Base-by-base conservation (phyloP, 139 green algal genomes). In the Chlamydomonas schloesseri region DNA sequence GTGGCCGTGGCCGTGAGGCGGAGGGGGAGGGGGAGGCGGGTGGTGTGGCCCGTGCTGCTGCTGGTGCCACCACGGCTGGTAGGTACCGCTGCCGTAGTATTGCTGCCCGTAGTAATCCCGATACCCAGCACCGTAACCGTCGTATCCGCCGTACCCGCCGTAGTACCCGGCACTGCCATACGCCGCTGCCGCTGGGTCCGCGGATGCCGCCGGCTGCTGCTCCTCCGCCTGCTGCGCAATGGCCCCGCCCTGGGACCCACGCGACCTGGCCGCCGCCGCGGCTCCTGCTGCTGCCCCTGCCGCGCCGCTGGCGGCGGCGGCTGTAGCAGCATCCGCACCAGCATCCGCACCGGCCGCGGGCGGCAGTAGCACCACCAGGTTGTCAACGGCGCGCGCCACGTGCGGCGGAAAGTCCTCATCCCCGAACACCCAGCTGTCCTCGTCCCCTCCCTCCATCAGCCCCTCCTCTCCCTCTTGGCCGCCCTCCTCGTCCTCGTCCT, bases 371-470 rank as follows among this genome's bases (percentile, higher is more conserved):
- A 83, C 76, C 60, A 46, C 15, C 34, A 84, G 42, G 20, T 65
- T 65, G 47, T 84, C 67, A 0, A 90, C 28, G 34, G 82, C 65
- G n/a, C 68, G 34, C 15, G 53, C 72, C 24, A 72, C 87, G 42
- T 46, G 55, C 17, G 80, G 17, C 14, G 80, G 58, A 55, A 79
- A 50, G 1, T 87, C 87, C 50, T 84, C 80, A 24, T 84, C 86
- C n/a, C 33, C 77, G 34, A 86, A 24, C 34, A 69, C 86, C 67
- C 37, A 87, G 62, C 68, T 57, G 1, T 88, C 81, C 50, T 83
- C 70, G 37, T 90, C 87, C 29, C 14, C 21, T 3, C 71, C 28
- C 23, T 76, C 58, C n/a, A n/a, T n/a, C n/a, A n/a, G n/a, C n/a
- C 42, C 42, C 37, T n/a, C 50, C 31, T 64, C 64, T 4, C 29